Base-by-base conservation (phyloP, 1,139 yeast species). In the Meyerozyma sp. region DNA sequence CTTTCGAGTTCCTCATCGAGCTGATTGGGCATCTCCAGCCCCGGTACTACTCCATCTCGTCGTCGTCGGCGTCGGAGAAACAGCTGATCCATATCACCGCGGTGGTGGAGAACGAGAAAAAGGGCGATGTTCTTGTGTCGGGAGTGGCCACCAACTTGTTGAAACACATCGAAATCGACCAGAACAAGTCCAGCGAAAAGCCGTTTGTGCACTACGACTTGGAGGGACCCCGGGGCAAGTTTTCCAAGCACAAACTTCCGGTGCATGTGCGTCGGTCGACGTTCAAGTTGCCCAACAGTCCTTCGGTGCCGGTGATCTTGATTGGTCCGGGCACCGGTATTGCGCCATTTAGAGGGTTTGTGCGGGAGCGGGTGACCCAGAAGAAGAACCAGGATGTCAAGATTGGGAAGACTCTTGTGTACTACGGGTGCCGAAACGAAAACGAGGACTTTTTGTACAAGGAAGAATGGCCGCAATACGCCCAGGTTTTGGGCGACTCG, bases 251-350 rank as follows among this genome's bases (percentile, higher is more conserved):
- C 64, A 86, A 83, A 59, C 74, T 91, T 44, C 98, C 98, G 10
- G 84, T 93, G 39, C 96, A 90, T 63, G 86, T 93, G 40, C 86
- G 98, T 68, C 89, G 94, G 66, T 90, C 98, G 8, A 87, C 94
- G 45, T 93, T 93, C 72, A 91, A 89, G 71, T 75, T 93, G 51
- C 98, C 98, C n/a, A 74, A 90, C 13, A 88, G 88, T 59, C 84
- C 95, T 27, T 65, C 79, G 13, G 81, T 84, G 39, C 97, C 98
- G 8, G 77, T 93, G 30, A 88, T 93, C 55, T 81, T 91, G 84
- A 77, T 93, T 60, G 98, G 98, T 32, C 98, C 98, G 40, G 98
- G 98, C 52, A 93, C 98, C 7, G 98, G 98, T 61, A 93, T 93
- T 45, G 98, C 98, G 9, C 98, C 98, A 48, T 85, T 93, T 71